Evolutionary conservation across 495 filamentous ascomycete genomes (phyloP).

Genomic region (Trypethelium eluteriae): DNA sequence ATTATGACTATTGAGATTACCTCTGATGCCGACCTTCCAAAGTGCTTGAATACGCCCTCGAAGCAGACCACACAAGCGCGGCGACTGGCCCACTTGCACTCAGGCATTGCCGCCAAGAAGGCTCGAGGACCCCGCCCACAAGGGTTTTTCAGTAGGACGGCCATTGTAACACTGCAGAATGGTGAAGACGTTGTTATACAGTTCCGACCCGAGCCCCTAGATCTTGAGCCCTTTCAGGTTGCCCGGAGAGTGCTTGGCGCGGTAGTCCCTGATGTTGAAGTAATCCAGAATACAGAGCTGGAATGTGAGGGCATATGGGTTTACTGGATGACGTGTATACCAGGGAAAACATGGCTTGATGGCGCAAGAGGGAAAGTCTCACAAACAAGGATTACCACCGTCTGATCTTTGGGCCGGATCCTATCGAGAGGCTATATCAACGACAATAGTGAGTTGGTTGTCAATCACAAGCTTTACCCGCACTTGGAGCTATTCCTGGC

Average conservation of each 20-base stretch:
- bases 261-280: constrained; percentile 27
- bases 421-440: background rate
- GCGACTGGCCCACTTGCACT: constrained; percentile 29
- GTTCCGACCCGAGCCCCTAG: constrained; percentile 31
- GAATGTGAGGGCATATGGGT: constrained; percentile 26
- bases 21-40: constrained; percentile 30
- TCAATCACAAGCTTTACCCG: constrained; percentile 26
- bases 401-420: background rate
- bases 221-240: constrained; percentile 27
- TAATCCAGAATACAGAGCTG: constrained; percentile 28
- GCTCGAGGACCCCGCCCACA: constrained; percentile 30
- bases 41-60: constrained; percentile 28
- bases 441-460: constrained; percentile 21
- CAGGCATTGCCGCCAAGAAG: constrained; percentile 27
- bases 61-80: constrained; percentile 35
- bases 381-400: constrained; percentile 22
- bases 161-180: constrained; percentile 29
- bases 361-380: constrained; percentile 22
- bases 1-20: constrained; percentile 21
- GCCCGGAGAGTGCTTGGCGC: constrained; percentile 26
- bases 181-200: constrained; percentile 30
- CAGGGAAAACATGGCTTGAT: constrained; percentile 28
- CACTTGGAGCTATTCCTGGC: constrained; percentile 30
- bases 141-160: constrained; percentile 33
- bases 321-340: constrained; percentile 29